phyloP scores from a whole-genome alignment of 495 filamentous ascomycete species.

The Penicillium goetzii region DNA sequence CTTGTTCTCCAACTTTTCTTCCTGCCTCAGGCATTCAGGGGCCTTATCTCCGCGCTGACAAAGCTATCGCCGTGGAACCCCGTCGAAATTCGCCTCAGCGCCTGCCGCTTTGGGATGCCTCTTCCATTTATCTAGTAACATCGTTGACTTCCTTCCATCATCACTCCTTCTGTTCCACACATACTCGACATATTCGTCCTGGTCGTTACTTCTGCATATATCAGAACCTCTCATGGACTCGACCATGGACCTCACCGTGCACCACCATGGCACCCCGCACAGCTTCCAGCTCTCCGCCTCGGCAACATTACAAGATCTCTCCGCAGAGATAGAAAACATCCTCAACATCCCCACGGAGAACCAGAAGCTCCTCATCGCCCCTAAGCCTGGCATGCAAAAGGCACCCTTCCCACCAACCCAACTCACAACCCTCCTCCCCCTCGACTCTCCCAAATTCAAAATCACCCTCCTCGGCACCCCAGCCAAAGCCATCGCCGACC shows the following conservation, averaged over 20 bases:
- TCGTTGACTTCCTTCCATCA: slow-evolving; percentile 1
- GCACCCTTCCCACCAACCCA: slow-evolving; percentile 58
- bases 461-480: slow-evolving; percentile 49
- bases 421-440: slow-evolving; percentile 40
- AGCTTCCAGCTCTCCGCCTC: slow-evolving; percentile 68
- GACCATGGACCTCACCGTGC: slow-evolving; percentile 52
- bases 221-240: slow-evolving; percentile 15
- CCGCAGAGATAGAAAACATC: slow-evolving; percentile 50
- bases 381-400: slow-evolving; percentile 69
- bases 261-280: slow-evolving; percentile 69
- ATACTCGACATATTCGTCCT: not conserved
- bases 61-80: slow-evolving; percentile 42
- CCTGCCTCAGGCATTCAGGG: slow-evolving; percentile 20
- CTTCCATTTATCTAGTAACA: slow-evolving; percentile 8
- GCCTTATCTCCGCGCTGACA: slow-evolving; percentile 41
- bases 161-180: not conserved
- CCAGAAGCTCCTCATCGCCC: slow-evolving; percentile 76
- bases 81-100: slow-evolving; percentile 32
- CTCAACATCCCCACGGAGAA: slow-evolving; percentile 68
- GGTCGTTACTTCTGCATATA: not conserved
- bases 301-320: slow-evolving; percentile 75
- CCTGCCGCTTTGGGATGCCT: slow-evolving; percentile 16
- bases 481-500: slow-evolving; percentile 39
- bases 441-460: slow-evolving; percentile 51
- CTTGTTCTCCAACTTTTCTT: not conserved